Evolutionary conservation across 108 stramenopile species (phyloP).

Genomic region (Conticribra weissflogii): DNA sequence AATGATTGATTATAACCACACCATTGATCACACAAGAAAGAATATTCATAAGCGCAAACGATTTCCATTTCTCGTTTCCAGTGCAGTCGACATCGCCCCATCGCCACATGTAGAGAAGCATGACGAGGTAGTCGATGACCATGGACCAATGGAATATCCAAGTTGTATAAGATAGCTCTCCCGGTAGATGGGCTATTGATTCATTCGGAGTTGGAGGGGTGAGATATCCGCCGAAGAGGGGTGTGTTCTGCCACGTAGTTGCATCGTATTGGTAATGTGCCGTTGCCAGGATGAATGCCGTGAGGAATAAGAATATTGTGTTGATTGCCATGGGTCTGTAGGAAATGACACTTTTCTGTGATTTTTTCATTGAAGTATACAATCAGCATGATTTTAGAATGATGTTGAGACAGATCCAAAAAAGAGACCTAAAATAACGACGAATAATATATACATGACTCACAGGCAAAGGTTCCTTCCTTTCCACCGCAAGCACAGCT

Average conservation of each 20-base stretch:
- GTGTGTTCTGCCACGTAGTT: conserved; percentile 19
- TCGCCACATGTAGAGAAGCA: conserved; percentile 30
- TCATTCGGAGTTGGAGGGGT: conserved; percentile 16
- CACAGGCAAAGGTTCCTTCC: conserved; percentile 18
- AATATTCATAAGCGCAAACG: conserved; percentile 26
- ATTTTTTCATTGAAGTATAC: background rate
- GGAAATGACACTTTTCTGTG: conserved; percentile 16
- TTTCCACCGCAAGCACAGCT: conserved; percentile 17
- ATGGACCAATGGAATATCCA: conserved; percentile 49
- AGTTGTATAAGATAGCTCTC: conserved; percentile 31
- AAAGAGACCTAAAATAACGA: conserved; percentile 1
- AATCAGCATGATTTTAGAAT: background rate
- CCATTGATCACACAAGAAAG: conserved; percentile 33
- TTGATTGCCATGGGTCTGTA: conserved; percentile 21
- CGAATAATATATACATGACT: too few species aligned
- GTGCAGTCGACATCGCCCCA: conserved; percentile 38
- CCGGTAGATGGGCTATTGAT: background rate
- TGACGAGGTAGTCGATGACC: conserved; percentile 27
- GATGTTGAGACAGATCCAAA: background rate
- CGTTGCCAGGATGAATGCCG: background rate
- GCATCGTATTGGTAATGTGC: conserved; percentile 15
- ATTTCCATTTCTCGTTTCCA: conserved; percentile 27
- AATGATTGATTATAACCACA: conserved; percentile 39
- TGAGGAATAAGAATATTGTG: conserved; percentile 6
- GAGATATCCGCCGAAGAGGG: conserved; percentile 24